Conservation (phyloP, 805 yeast genomes). For the Priceomyces fermenticarens region DNA sequence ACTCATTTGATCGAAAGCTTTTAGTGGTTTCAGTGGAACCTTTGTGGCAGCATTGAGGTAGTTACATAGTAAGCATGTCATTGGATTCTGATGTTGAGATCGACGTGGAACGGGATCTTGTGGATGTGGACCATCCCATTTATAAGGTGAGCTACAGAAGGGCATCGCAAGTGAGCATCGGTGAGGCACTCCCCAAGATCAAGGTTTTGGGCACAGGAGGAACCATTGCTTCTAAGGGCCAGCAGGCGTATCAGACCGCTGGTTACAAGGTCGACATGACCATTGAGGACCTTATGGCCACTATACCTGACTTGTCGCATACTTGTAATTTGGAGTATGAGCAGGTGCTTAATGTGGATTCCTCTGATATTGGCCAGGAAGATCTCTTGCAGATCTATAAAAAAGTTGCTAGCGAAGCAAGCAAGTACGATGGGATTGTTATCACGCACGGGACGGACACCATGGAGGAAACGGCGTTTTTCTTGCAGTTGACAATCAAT, state of each 20-base stretch:
- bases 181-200: constrained; percentile 26
- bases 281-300: constrained; percentile 47
- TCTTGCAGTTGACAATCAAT: constrained; percentile 48
- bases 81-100: constrained; percentile 10
- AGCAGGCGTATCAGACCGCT: constrained; percentile 37
- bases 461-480: constrained; percentile 65
- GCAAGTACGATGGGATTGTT: constrained; percentile 54
- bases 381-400: constrained; percentile 45
- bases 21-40: too few species aligned
- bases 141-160: constrained; percentile 33
- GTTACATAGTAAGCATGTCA: too few species aligned
- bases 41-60: too few species aligned
- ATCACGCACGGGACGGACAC: constrained; percentile 74
- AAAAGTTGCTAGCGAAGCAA: constrained; percentile 44
- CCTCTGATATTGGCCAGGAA: constrained; percentile 50
- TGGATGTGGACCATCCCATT: constrained; percentile 27
- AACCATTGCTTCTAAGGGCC: constrained; percentile 43
- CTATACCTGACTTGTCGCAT: constrained; percentile 54
- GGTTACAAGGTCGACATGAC: constrained; percentile 43
- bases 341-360: constrained; percentile 61
- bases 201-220: constrained; percentile 47
- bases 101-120: constrained; percentile 19
- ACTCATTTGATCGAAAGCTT: too few species aligned
- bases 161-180: constrained; percentile 2
- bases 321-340: constrained; percentile 59